A percentile compares a stretch with the other conserved stretches of the same genome.
phyloP scores from a whole-genome alignment of 2,329 filamentous ascomycete genomes.

The Tolypocladium guangdongense region DNA sequence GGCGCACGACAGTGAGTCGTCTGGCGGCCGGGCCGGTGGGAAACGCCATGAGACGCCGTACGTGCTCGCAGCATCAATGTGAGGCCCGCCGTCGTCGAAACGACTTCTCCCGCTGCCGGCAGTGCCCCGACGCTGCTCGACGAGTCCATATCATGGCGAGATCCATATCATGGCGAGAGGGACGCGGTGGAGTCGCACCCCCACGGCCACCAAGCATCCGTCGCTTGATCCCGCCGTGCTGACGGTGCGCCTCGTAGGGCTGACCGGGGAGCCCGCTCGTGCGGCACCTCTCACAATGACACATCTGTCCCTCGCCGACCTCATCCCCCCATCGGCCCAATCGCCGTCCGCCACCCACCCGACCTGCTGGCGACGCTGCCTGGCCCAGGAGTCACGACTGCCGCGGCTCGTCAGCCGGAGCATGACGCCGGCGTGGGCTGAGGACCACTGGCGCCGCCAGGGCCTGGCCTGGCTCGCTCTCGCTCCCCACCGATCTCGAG shows the following conservation, averaged over 20 bases:
- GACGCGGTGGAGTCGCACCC: not conserved
- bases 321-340: not conserved
- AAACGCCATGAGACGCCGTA: too few species aligned
- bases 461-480: not conserved
- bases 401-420: not conserved
- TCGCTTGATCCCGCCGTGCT: not conserved
- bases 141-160: too few species aligned
- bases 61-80: too few species aligned
- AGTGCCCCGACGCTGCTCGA: too few species aligned
- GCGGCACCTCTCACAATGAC: not conserved
- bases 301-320: not conserved
- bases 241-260: conserved; percentile 4
- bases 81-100: too few species aligned
- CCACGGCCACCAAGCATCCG: too few species aligned
- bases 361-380: not conserved
- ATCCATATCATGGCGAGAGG: too few species aligned
- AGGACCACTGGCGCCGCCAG: not conserved
- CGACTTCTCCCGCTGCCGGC: too few species aligned
- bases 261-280: conserved; percentile 2
- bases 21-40: too few species aligned
- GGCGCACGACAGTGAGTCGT: too few species aligned
- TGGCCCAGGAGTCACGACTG: not conserved
- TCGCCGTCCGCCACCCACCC: not conserved
- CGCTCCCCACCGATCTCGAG: not conserved
- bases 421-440: not conserved